phyloP scores from a whole-genome alignment of 2,329 filamentous ascomycete genomes.

The Tetracladium maxilliforme region DNA sequence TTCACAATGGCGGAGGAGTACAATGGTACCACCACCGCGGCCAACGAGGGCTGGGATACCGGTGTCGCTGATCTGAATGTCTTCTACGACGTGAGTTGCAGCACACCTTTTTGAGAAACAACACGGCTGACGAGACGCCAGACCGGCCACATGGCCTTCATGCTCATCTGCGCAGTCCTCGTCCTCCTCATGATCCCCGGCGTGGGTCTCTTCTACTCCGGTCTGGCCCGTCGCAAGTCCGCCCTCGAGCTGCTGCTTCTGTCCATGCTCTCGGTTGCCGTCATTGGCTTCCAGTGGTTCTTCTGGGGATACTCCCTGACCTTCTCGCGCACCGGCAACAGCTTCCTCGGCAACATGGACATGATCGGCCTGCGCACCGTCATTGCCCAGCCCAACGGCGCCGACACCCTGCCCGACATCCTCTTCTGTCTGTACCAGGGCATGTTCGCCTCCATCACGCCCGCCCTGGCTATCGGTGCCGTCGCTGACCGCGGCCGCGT shows the following conservation, averaged over 20 bases:
- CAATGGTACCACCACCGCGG: constrained; percentile 32
- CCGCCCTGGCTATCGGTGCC: constrained; percentile 49
- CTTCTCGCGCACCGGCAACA: constrained; percentile 41
- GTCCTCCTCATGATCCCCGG: constrained; percentile 55
- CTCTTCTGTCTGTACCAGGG: constrained; percentile 53
- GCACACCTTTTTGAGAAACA: too few species aligned
- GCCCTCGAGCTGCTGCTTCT: constrained; percentile 48
- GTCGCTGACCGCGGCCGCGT: constrained; percentile 42
- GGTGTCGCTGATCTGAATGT: too few species aligned
- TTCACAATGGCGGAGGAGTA: constrained; percentile 23
- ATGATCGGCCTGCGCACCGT: constrained; percentile 49
- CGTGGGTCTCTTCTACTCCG: constrained; percentile 49
- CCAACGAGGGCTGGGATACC: constrained; percentile 34
- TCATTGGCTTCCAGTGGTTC: constrained; percentile 40
- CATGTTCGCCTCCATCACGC: constrained; percentile 45
- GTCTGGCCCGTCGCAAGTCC: constrained; percentile 46
- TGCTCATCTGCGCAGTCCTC: constrained; percentile 41
- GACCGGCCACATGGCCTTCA: too few species aligned
- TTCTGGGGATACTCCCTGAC: constrained; percentile 52
- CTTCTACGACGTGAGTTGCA: too few species aligned
- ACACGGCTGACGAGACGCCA: too few species aligned
- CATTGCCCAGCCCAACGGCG: constrained; percentile 42
- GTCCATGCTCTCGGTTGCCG: constrained; percentile 38
- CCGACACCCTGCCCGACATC: constrained; percentile 43
- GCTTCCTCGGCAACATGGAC: constrained; percentile 47